Base-by-base conservation (phyloP, 106 monocot species). In the Apostasia shenzhenica region DNA sequence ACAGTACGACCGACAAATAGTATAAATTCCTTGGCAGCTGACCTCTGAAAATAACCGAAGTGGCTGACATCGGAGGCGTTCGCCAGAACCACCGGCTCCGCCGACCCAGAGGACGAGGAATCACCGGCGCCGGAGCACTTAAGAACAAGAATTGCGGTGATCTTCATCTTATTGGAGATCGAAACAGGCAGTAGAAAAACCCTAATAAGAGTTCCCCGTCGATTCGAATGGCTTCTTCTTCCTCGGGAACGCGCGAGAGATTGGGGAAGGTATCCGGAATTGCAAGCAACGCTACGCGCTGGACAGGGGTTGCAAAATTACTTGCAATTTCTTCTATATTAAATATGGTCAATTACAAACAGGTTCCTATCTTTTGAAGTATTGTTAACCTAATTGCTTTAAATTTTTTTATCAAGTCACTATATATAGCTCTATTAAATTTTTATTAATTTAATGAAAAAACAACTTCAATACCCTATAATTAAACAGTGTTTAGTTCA, bases 51-150 rank as follows among this genome's bases (percentile, higher is more conserved):
- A 63, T 80, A 91, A 1, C 95, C 95, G 48, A 95, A 95, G 70
- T 88, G 94, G 76, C 88, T 91, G 14, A 95, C 91, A 71, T 88
- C 91, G 44, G 88, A 67, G 44, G 91, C 91, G 81, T 88, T 95
- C 14, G 95, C 95, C 55, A 95, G 76, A 5, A 95, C 77, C 66
- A 91, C 58, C 45, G 88, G 73, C 62, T 88, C 86, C 14, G 72
- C 11, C 39, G 66, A 46, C 45, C 74, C 69, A 4, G 67, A 73
- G 9, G 81, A 57, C 11, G 81, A 70, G 11, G 48, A 65, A 65
- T 65, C 65, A 43, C 65, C 65, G 48, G 8, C 8, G 48, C 26
- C 26, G 26, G 26, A 26, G 72, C 59, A 61, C 64, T 80, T 86
- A 55, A 93, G 74, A 42, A 93, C 79, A 55, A 89, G 81, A 44